Conservation (phyloP, 306 rosid genomes). For the Casuarina equisetifolia region DNA sequence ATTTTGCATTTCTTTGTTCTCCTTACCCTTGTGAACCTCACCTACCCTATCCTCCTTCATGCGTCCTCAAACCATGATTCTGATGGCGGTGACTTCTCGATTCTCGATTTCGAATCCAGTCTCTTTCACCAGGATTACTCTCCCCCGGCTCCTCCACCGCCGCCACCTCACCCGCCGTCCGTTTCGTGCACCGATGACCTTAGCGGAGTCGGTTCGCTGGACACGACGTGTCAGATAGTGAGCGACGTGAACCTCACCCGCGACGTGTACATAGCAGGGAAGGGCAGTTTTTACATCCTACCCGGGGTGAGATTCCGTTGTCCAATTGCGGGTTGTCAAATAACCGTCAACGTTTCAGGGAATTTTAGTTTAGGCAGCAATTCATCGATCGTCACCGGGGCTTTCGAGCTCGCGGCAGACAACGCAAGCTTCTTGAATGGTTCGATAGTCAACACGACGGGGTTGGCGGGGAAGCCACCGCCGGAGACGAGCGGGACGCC, state of each 20-base stretch:
- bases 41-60: conserved; percentile 21
- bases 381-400: conserved; percentile 79
- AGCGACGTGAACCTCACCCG: conserved; percentile 80
- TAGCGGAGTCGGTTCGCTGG: conserved; percentile 82
- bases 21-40: conserved; percentile 25
- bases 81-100: conserved; percentile 45
- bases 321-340: conserved; percentile 63
- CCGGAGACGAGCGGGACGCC: conserved; percentile 98
- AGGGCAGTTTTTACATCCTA: conserved; percentile 88
- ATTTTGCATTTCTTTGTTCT: conserved; percentile 35
- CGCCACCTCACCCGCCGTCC: conserved; percentile 95
- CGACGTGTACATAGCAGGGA: conserved; percentile 93
- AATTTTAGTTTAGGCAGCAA: conserved; percentile 75
- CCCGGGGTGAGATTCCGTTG: conserved; percentile 89
- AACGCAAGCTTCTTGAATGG: conserved; percentile 70
- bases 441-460: conserved; percentile 78
- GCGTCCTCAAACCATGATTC: conserved; percentile 31
- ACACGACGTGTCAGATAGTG: conserved; percentile 81
- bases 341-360: conserved; percentile 83
- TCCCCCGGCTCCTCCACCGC: conserved; percentile 98
- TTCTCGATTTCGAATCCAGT: conserved; percentile 58
- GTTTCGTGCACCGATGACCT: conserved; percentile 88
- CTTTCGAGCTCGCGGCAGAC: conserved; percentile 64
- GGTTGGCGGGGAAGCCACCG: conserved; percentile 83
- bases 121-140: conserved; percentile 91